Evolutionary conservation across 148 eudicot species (phyloP), one percentile per base, ranked within the genome.

Genomic region (Fallopia convolvulus): DNA sequence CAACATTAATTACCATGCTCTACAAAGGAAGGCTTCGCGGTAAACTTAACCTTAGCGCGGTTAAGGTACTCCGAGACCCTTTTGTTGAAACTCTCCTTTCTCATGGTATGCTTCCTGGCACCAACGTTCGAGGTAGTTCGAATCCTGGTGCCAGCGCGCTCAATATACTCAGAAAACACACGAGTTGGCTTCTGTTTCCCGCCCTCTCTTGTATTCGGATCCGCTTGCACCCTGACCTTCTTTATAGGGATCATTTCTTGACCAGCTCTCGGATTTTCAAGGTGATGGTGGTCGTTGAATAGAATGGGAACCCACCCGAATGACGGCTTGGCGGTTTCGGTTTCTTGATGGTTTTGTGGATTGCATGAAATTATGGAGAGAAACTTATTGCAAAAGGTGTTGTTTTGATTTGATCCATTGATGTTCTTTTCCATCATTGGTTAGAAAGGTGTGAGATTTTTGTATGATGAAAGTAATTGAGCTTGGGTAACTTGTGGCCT

Each of bases 81-180:
- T 20, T 26, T 39, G 14, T 77, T 77, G 4, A 63, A 65, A 65
- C 73, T 63, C 14, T 77, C 79, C 21, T 10, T 58, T 46, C 55
- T 36, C 53, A 77, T 2, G 32, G 0, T 14, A 21, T 17, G 46
- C 52, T 61, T 77, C 15, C 8, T 32, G 36, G 4, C 23, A 1
- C 55, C 72, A 26, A 26, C 79, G 33, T 5, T 44, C 32, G 79
- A 61, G n/a, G 23, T 14, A 2, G 79, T 55, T 26, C 79, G 68
- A 13, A 77, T 77, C 58, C 2, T 65, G 3, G 72, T 56, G 12
- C 79, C 79, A 3, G 73, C 79, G 14, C 72, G 72, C 10, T 44
- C 55, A 14, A 77, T 77, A 17, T 77, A 77, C 20, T 77, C 72
- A 2, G 72, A 61, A 72, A 77, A 77, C 40, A 61, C 73, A 2